Percentiles rank a stretch among this genome's conserved stretches.
Evolutionary conservation across 305 asterid genomes (phyloP).

Genomic region (Fraxinus greggii): DNA sequence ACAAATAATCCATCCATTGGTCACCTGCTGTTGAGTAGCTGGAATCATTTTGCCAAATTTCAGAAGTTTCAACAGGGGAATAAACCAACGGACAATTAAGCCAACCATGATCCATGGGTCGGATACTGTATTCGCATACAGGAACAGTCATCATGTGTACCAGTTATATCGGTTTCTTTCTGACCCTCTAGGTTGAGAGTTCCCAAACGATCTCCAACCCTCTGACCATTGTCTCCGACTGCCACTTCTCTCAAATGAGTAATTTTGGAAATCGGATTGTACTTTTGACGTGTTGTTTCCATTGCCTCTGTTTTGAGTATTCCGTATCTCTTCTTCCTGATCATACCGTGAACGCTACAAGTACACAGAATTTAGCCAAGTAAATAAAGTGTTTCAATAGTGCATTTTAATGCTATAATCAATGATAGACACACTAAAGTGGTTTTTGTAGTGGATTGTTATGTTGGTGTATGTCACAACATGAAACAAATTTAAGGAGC

Average conservation of each 20-base stretch:
- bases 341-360: constrained; percentile 78
- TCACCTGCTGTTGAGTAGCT: not conserved
- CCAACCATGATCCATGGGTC: constrained; percentile 9
- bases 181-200: constrained; percentile 42
- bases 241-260: constrained; percentile 46
- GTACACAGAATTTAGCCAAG: constrained; percentile 28
- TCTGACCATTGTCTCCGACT: constrained; percentile 55
- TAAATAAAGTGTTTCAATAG: not conserved
- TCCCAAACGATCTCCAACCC: constrained; percentile 48
- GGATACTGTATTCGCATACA: constrained; percentile 6
- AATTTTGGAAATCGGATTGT: constrained; percentile 45
- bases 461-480: not conserved
- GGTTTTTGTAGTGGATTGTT: not conserved
- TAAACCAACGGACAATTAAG: not conserved
- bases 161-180: constrained; percentile 47
- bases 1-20: not conserved
- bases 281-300: constrained; percentile 34
- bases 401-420: not conserved
- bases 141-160: constrained; percentile 30
- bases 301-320: constrained; percentile 46
- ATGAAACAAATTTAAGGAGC: not conserved
- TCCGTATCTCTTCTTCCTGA: constrained; percentile 76
- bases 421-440: not conserved
- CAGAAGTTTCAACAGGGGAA: not conserved
- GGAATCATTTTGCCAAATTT: not conserved